These are phyloP conservation scores for Starmera amethionina DNA, from an alignment of 805 yeast genomes.

Conservation along the genomic window DNA sequence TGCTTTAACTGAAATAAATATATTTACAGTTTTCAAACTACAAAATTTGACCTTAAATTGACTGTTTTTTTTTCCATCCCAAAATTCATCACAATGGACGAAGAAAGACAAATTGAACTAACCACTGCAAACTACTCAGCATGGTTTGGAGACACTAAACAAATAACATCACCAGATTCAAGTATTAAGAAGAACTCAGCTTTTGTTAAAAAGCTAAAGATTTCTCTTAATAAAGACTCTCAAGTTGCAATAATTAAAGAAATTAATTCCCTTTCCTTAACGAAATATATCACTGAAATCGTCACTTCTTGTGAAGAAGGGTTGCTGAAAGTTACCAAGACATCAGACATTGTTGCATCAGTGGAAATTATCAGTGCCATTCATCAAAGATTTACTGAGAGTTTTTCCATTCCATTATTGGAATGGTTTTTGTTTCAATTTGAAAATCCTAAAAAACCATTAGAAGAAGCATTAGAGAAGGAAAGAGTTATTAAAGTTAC, in stretches of 20 bases:
- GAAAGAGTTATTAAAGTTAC: slow-evolving; percentile 33
- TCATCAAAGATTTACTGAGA: slow-evolving; percentile 59
- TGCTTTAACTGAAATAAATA: too few relatives aligned
- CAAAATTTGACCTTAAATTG: too few relatives aligned
- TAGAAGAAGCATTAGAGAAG: slow-evolving; percentile 33
- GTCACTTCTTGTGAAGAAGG: slow-evolving; percentile 56
- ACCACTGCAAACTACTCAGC: slow-evolving; percentile 8
- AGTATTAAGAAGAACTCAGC: slow-evolving; percentile 77
- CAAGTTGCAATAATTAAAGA: slow-evolving; percentile 44
- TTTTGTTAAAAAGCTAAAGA: slow-evolving; percentile 60
- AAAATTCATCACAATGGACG: too few relatives aligned
- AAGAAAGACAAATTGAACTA: too few relatives aligned
- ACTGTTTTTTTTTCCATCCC: too few relatives aligned
- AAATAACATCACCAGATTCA: slow-evolving; percentile 40
- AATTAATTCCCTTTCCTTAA: slow-evolving; percentile 50
- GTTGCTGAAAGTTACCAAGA: slow-evolving; percentile 37
- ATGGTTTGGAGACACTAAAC: slow-evolving; percentile 11
- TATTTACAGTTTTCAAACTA: too few relatives aligned
- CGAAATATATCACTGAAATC: slow-evolving; percentile 67
- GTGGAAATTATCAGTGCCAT: slow-evolving; percentile 60
- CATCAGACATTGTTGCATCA: slow-evolving; percentile 51
- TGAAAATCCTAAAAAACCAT: slow-evolving; percentile 20
- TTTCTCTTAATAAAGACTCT: slow-evolving; percentile 45
- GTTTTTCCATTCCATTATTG: slow-evolving; percentile 43
- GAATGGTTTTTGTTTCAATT: slow-evolving; percentile 32